Evolutionary conservation across 2,329 filamentous ascomycete species (phyloP).

Genomic region (Colletotrichum tropicale): DNA sequence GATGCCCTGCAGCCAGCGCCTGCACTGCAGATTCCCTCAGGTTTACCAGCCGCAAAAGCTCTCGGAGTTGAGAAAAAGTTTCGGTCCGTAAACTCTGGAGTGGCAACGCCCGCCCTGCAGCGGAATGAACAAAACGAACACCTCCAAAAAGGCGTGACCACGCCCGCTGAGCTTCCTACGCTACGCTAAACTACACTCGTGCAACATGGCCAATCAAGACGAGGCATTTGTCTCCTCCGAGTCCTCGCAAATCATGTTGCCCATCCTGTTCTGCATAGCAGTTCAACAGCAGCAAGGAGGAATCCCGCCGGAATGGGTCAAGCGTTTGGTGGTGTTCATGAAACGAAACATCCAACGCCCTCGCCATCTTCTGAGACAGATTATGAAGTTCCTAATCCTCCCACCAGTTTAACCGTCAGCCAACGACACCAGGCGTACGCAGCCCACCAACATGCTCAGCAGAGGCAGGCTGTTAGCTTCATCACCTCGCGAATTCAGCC

Average conservation of each 20-base stretch:
- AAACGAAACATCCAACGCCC: constrained; percentile 18
- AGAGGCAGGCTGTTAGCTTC: background rate
- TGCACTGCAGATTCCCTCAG: background rate
- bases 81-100: background rate
- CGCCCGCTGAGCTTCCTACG: background rate
- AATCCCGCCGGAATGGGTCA: constrained; percentile 1
- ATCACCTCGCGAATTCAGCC: background rate
- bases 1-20: background rate
- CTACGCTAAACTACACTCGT: background rate
- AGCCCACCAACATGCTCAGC: background rate
- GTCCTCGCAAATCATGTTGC: background rate
- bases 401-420: constrained; percentile 8
- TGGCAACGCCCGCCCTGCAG: background rate
- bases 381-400: background rate
- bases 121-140: background rate
- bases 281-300: background rate
- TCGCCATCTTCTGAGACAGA: constrained; percentile 10
- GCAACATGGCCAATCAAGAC: background rate
- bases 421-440: background rate
- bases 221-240: background rate
- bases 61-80: background rate
- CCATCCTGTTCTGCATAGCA: background rate
- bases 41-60: background rate
- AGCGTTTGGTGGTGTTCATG: constrained; percentile 7
- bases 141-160: background rate